A percentile compares a stretch with the other conserved stretches of the same genome.
Conservation (phyloP, 257 asterid species). For the Solanum sparsipilum region DNA sequence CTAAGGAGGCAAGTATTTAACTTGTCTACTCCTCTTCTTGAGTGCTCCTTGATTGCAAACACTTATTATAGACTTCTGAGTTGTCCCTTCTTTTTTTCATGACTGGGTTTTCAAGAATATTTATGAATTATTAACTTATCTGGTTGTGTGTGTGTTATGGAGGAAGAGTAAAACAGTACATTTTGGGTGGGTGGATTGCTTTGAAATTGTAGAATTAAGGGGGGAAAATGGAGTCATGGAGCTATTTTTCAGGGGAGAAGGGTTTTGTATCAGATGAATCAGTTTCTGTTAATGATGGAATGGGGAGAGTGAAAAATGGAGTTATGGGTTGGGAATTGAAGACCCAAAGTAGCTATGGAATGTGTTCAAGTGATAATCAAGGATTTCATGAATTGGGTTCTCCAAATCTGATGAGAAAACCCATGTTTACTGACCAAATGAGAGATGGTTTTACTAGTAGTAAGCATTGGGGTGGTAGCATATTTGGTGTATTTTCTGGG, state of each 20-base stretch:
- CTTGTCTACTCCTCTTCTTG: slow-evolving; percentile 4
- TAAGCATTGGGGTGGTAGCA: neutral
- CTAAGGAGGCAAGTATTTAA: slow-evolving; percentile 20
- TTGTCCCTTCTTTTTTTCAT: neutral
- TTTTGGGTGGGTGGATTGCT: neutral
- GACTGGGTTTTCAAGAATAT: neutral
- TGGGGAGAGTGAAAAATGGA: slow-evolving; percentile 7
- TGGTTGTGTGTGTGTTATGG: neutral
- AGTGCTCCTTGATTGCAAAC: neutral
- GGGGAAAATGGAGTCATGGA: slow-evolving; percentile 23
- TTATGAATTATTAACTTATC: neutral
- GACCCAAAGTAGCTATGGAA: slow-evolving; percentile 7
- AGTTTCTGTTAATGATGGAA: slow-evolving; percentile 12
- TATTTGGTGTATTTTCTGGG: slow-evolving; percentile 1
- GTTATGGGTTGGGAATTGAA: slow-evolving; percentile 15
- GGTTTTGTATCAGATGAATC: slow-evolving; percentile 13
- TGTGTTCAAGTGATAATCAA: slow-evolving; percentile 10
- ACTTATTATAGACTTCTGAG: neutral
- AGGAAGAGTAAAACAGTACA: neutral
- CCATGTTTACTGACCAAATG: slow-evolving; percentile 6
- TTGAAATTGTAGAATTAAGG: neutral
- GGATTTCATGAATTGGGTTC: slow-evolving; percentile 14
- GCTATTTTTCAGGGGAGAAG: slow-evolving; percentile 11
- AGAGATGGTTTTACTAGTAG: slow-evolving; percentile 8
- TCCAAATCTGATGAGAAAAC: slow-evolving; percentile 8